Evolutionary conservation across 495 filamentous ascomycete species (phyloP).

Genomic region (Penicillium turbatum): DNA sequence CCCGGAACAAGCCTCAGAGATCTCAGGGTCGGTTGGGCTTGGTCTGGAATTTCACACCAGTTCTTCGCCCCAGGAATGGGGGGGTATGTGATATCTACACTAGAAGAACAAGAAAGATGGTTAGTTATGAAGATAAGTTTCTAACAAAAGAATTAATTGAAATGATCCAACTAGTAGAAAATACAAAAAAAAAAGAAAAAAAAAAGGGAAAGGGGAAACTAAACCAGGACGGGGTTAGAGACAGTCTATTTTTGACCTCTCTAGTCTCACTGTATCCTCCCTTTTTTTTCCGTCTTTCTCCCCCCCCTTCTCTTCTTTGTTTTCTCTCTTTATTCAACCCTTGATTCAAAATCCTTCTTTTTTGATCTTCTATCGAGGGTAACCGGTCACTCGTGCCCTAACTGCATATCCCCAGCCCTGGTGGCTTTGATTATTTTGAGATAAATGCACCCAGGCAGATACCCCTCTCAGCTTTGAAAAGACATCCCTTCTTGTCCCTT

Average conservation of each 20-base stretch:
- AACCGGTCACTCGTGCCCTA: neutral
- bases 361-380: neutral
- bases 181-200: neutral
- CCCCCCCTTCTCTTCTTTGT: constrained; percentile 10
- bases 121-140: neutral
- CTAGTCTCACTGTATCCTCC: constrained; percentile 12
- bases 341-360: neutral
- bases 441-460: constrained; percentile 6
- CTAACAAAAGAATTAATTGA: neutral
- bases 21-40: no score
- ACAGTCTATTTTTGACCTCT: constrained; percentile 27
- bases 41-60: no score
- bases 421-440: constrained; percentile 1
- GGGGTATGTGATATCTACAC: no score
- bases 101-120: constrained; percentile 1
- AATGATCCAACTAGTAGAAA: constrained; percentile 1
- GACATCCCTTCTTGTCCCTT: constrained; percentile 5
- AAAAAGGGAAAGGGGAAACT: constrained; percentile 3
- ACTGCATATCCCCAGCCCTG: neutral
- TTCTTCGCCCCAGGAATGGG: no score
- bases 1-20: no score
- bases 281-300: constrained; percentile 13
- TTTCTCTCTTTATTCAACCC: constrained; percentile 6
- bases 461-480: constrained; percentile 9
- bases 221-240: constrained; percentile 16